Conservation (phyloP, 2,329 filamentous ascomycete species). For the Sporothrix phasma region DNA sequence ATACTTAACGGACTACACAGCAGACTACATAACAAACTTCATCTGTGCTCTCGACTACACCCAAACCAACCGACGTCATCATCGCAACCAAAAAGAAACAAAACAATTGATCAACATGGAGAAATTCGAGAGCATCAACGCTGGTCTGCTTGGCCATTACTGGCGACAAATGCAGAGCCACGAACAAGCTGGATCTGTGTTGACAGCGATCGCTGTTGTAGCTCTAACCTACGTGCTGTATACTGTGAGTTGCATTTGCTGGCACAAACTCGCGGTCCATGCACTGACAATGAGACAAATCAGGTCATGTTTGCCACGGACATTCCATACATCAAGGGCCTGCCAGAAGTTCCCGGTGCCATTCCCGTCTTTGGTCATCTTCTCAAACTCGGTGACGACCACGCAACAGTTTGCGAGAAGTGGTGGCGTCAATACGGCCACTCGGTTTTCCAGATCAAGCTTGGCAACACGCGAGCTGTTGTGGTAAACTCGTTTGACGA, state of each 20-base stretch:
- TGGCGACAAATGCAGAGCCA: conserved; percentile 12
- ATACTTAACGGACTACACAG: too few species aligned
- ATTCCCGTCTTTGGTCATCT: conserved; percentile 55
- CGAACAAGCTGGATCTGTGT: conserved; percentile 14
- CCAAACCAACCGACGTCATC: neutral
- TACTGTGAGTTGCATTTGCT: neutral
- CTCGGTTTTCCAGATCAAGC: conserved; percentile 54
- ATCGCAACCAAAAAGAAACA: neutral
- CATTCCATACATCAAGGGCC: conserved; percentile 48
- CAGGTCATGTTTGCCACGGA: conserved; percentile 38
- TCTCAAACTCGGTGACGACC: conserved; percentile 46
- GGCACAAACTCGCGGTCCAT: neutral
- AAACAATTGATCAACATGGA: conserved; percentile 8
- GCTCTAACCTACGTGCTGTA: conserved; percentile 13
- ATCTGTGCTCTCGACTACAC: too few species aligned
- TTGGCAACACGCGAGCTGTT: conserved; percentile 64
- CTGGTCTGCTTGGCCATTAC: conserved; percentile 12
- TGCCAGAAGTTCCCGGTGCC: conserved; percentile 49
- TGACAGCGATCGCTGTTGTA: conserved; percentile 11
- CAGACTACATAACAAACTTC: too few species aligned
- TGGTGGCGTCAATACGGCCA: conserved; percentile 50
- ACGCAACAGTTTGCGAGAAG: conserved; percentile 43
- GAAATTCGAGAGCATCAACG: conserved; percentile 9
- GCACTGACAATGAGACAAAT: neutral
- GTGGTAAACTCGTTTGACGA: conserved; percentile 73